phyloP scores from a whole-genome alignment of 257 asterid species.

The Solanum neorickii region DNA sequence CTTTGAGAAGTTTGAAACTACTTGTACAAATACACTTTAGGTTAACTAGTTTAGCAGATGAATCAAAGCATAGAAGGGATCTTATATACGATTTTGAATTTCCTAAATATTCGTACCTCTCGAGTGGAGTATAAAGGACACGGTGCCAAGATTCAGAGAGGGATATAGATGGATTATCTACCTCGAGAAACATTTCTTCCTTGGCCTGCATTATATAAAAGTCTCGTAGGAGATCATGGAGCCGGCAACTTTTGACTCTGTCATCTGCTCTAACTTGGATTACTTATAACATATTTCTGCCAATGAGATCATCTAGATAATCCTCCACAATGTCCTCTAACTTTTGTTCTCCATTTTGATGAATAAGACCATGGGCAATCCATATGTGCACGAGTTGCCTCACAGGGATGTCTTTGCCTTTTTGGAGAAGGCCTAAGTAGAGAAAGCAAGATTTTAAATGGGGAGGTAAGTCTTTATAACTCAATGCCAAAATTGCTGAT shows the following conservation, averaged over 20 bases:
- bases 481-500: background rate
- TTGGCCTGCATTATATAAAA: background rate
- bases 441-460: slow-evolving; percentile 12
- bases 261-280: background rate
- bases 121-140: background rate
- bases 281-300: slow-evolving; percentile 8
- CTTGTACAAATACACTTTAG: background rate
- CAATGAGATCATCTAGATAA: slow-evolving; percentile 12
- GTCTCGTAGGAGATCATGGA: slow-evolving; percentile 4
- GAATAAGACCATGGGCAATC: slow-evolving; percentile 21
- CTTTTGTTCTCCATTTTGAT: background rate
- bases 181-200: slow-evolving; percentile 10
- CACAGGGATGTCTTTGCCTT: slow-evolving; percentile 3
- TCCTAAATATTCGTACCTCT: background rate
- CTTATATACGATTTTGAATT: background rate
- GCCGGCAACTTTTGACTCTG: background rate
- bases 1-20: background rate
- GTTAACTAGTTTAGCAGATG: background rate
- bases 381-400: slow-evolving; percentile 10
- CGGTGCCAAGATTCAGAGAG: background rate
- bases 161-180: background rate
- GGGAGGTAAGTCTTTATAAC: slow-evolving; percentile 11
- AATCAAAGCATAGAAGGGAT: background rate
- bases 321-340: slow-evolving; percentile 12
- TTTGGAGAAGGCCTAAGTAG: slow-evolving; percentile 1